Conservation (phyloP, 257 asterid genomes). For the Solanum medicagineum region DNA sequence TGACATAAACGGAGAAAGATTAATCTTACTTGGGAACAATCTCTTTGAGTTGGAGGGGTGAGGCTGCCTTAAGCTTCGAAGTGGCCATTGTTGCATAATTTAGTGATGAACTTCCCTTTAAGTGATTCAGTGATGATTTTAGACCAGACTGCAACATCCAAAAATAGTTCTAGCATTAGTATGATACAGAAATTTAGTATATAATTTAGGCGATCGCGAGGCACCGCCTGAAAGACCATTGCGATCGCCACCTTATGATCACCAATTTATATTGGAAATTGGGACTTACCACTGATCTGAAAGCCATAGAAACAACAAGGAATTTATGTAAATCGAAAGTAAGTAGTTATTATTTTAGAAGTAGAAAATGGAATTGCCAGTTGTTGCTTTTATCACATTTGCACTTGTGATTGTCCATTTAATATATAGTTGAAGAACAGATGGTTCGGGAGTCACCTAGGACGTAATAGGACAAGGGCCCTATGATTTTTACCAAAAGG, state of each 20-base stretch:
- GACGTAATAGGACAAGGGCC: background rate
- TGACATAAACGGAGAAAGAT: too few species aligned
- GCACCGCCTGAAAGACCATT: too few species aligned
- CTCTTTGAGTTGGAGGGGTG: conserved; percentile 3
- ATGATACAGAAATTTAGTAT: background rate
- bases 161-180: background rate
- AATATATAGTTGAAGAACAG: background rate
- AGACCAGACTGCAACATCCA: conserved; percentile 4
- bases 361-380: background rate
- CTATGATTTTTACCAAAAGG: background rate
- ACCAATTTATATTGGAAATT: background rate
- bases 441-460: background rate
- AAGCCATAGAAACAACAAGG: background rate
- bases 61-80: conserved; percentile 16
- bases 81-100: conserved; percentile 13
- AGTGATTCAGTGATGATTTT: conserved; percentile 2
- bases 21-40: conserved; percentile 12
- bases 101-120: conserved; percentile 7
- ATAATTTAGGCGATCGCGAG: too few species aligned
- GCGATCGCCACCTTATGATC: too few species aligned
- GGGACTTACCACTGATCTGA: conserved; percentile 2
- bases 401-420: background rate
- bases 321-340: background rate
- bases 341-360: too few species aligned
- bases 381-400: background rate